A percentile compares a stretch with the other conserved stretches of the same genome.
These are phyloP conservation scores for Metschnikowia colocasiae DNA, from an alignment of 805 yeast species.

Conservation along the genomic window DNA sequence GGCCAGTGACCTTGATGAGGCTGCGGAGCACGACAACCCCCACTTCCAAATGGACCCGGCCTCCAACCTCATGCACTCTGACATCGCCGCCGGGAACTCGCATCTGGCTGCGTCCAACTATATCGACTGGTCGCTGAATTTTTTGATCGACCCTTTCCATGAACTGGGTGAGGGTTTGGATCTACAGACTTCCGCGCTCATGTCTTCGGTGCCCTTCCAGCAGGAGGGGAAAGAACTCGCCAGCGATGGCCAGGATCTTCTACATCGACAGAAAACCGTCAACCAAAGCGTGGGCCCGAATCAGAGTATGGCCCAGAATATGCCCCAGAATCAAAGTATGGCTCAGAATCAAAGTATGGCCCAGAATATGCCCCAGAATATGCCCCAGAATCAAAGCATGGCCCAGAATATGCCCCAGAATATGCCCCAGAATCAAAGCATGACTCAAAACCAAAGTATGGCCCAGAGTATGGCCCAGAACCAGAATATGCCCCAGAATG, in stretches of 20 bases:
- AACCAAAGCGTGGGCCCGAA: neutral
- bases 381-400: neutral
- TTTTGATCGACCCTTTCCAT: constrained; percentile 30
- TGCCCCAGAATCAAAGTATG: neutral
- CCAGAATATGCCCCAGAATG: neutral
- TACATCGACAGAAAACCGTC: neutral
- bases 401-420: neutral
- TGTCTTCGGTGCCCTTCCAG: constrained; percentile 2
- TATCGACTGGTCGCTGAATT: constrained; percentile 32
- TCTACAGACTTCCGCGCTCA: constrained; percentile 14
- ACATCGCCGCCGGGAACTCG: neutral
- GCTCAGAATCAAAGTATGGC: neutral
- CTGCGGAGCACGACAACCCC: neutral
- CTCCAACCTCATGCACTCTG: constrained; percentile 1
- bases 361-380: neutral
- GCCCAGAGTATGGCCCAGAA: neutral
- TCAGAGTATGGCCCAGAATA: neutral
- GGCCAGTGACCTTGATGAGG: neutral
- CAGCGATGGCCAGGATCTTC: neutral
- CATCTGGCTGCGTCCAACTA: constrained; percentile 5
- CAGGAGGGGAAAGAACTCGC: neutral
- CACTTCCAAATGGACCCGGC: constrained; percentile 2
- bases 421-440: neutral
- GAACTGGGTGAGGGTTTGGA: constrained; percentile 35
- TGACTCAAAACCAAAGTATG: neutral